Evolutionary conservation across 129 eudicot genomes (phyloP).

Genomic region (Chrysanthemum lavandulifolium): DNA sequence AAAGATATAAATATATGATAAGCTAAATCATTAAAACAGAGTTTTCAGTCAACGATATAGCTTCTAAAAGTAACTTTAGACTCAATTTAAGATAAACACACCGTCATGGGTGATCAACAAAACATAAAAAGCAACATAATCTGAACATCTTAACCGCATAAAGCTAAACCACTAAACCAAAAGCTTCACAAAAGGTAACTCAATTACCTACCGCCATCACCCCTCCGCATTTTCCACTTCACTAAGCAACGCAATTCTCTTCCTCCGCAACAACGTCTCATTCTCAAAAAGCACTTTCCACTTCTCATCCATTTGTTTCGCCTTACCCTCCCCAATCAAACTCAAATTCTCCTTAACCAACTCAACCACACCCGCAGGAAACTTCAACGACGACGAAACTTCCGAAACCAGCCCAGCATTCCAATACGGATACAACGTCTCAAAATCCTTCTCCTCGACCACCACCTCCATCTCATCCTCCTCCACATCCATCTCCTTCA

Average conservation of each 20-base stretch:
- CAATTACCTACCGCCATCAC: constrained; percentile 24
- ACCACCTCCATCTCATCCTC: constrained; percentile 16
- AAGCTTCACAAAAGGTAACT: constrained; percentile 23
- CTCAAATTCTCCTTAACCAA: constrained; percentile 36
- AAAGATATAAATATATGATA: not conserved
- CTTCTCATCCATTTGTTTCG: constrained; percentile 40
- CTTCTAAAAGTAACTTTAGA: not conserved
- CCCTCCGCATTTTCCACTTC: constrained; percentile 9
- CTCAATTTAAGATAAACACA: constrained; percentile 19
- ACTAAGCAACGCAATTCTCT: constrained; percentile 28
- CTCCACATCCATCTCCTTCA: not conserved
- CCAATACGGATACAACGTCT: constrained; percentile 35
- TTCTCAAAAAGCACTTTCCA: constrained; percentile 28
- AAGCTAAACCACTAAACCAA: constrained; percentile 12
- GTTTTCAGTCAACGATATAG: not conserved
- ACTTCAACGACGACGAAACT: constrained; percentile 9
- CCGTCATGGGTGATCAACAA: constrained; percentile 11
- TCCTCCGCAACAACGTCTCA: constrained; percentile 23
- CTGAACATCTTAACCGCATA: constrained; percentile 17
- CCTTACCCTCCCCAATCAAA: constrained; percentile 31
- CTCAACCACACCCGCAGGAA: constrained; percentile 21
- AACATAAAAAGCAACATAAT: constrained; percentile 23
- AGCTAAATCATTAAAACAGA: not conserved
- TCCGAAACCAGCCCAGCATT: constrained; percentile 24
- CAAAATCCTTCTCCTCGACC: constrained; percentile 28